Base-by-base conservation (phyloP, 116 monocot species). In the Iris pallida region DNA sequence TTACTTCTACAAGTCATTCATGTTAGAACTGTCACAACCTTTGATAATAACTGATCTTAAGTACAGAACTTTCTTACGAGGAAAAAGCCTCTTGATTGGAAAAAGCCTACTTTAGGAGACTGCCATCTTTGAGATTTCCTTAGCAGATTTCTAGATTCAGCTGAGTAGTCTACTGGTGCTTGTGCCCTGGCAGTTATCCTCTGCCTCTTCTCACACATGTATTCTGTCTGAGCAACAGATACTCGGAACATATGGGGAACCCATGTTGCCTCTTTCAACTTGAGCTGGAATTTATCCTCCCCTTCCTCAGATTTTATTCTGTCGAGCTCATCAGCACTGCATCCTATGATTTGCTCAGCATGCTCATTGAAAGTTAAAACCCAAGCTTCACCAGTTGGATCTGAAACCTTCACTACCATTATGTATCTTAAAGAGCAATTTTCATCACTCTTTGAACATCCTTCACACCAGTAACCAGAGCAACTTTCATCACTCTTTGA, bases 391-490 rank as follows among this genome's bases (percentile, higher is more conserved):
- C 92, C 92, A 43, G 93, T 75, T 14, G 75, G 76, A 60, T 98
- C 92, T 18, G 90, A 90, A 43, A 78, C 86, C 75, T 92, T 98
- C 57, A 92, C 55, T 44, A 80, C 85, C 92, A 92, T 76, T 66
- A 92, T 92, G 44, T 92, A 98, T 58, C 92, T 92, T 43, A 98
- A 66, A 48, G 90, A 90, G 78, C 83, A 86, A 64, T 90, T 73
- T 30, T 79, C 90, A 61, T 82, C 82, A 81, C 90, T 93, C 77
- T 90, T 98, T 76, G 90, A 90, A 65, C 98, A 98, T 40, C 75
- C 83, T 81, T 98, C 98, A 55, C 98, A 98, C 93, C 93, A 98
- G 58, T 85, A 93, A 4, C 98, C 98, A 66, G 88, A 88, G n/a
- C n/a, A n/a, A n/a, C n/a, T n/a, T n/a, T n/a, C n/a, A n/a, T n/a